Conservation (phyloP, 2,329 filamentous ascomycete species). For the Fusarium sp. region DNA sequence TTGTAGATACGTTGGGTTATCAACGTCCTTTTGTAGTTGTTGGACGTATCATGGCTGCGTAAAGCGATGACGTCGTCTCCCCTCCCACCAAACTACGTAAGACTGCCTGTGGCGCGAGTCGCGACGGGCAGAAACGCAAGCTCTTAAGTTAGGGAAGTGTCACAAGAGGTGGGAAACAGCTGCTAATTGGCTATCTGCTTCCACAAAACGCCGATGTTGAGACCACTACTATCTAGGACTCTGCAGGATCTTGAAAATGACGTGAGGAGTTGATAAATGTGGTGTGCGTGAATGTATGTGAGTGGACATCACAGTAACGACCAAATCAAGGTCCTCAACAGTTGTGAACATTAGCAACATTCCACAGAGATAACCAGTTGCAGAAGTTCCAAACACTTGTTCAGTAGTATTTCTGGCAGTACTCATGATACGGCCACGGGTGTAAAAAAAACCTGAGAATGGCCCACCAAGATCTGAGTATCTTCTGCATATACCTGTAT, state of each 20-base stretch:
- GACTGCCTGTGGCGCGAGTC: conserved; percentile 38
- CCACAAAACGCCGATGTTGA: conserved; percentile 16
- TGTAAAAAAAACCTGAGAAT: too few relatives aligned
- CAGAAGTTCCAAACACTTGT: conserved; percentile 3
- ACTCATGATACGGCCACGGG: not conserved
- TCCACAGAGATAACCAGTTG: not conserved
- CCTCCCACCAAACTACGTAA: conserved; percentile 40
- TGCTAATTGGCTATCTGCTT: conserved; percentile 26
- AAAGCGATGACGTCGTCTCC: conserved; percentile 48
- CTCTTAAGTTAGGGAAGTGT: conserved; percentile 30
- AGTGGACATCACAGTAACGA: conserved; percentile 24
- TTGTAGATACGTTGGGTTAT: conserved; percentile 14
- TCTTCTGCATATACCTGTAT: too few relatives aligned
- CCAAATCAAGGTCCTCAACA: conserved; percentile 31
- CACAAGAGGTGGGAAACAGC: conserved; percentile 33
- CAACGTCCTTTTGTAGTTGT: conserved; percentile 46
- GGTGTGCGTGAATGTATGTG: conserved; percentile 27
- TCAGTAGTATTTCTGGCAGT: conserved; percentile 6
- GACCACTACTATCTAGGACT: conserved; percentile 27
- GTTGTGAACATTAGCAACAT: conserved; percentile 4
- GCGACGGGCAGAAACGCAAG: conserved; percentile 34
- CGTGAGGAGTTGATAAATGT: conserved; percentile 24
- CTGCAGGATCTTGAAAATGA: conserved; percentile 37
- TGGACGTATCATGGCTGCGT: conserved; percentile 24
- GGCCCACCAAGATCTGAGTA: too few relatives aligned